These are phyloP conservation scores for Dothideomycetidae sp. DNA, from an alignment of 2,329 filamentous ascomycete genomes.

Conservation along the genomic window DNA sequence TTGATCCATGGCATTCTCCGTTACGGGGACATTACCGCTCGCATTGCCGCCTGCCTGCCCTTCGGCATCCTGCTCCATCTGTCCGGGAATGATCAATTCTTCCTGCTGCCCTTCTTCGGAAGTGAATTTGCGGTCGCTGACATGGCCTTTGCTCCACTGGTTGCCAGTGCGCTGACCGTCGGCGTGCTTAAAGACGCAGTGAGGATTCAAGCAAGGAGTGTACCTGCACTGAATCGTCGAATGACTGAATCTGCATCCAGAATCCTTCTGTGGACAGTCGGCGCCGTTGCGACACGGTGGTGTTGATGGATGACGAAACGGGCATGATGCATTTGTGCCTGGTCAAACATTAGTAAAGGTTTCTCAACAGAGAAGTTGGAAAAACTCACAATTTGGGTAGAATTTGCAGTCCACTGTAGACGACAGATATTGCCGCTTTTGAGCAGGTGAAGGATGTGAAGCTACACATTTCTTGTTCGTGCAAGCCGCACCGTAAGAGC, in stretches of 20 bases:
- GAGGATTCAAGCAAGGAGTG: slow-evolving; percentile 80
- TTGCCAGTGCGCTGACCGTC: slow-evolving; percentile 73
- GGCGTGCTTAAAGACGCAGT: slow-evolving; percentile 76
- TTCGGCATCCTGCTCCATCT: slow-evolving; percentile 9
- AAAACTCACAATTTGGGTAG: slow-evolving; percentile 57
- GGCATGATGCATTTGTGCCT: slow-evolving; percentile 62
- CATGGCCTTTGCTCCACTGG: slow-evolving; percentile 57
- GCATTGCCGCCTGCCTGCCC: slow-evolving; percentile 1
- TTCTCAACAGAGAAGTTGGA: not conserved
- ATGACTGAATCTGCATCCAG: slow-evolving; percentile 81
- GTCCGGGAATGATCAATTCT: slow-evolving; percentile 23
- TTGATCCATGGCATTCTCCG: slow-evolving; percentile 3
- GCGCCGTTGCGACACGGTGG: slow-evolving; percentile 82
- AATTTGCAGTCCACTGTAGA: slow-evolving; percentile 77
- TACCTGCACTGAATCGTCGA: slow-evolving; percentile 74
- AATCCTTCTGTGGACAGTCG: slow-evolving; percentile 48
- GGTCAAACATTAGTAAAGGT: slow-evolving; percentile 1
- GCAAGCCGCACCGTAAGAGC: slow-evolving; percentile 78
- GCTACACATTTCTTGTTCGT: slow-evolving; percentile 90
- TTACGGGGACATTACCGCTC: not conserved
- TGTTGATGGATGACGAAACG: slow-evolving; percentile 78
- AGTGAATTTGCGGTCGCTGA: slow-evolving; percentile 11
- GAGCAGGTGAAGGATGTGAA: slow-evolving; percentile 80
- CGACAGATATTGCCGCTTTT: slow-evolving; percentile 52
- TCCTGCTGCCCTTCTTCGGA: slow-evolving; percentile 16